Evolutionary conservation across 2,329 filamentous ascomycete species (phyloP).

Genomic region (Delphinella strobiligena): DNA sequence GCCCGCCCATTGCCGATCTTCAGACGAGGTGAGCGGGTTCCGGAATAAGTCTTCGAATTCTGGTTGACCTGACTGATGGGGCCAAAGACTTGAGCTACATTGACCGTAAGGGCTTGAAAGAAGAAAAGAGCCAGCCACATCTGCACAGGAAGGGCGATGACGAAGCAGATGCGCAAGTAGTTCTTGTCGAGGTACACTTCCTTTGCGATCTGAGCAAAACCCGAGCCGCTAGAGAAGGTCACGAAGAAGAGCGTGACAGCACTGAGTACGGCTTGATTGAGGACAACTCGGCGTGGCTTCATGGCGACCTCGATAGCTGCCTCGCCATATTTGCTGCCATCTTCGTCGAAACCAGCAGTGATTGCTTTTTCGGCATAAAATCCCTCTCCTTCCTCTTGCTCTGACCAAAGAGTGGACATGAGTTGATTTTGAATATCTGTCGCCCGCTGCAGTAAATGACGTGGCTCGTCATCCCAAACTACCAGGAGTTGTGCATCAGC

Average conservation of each 20-base stretch:
- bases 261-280: conserved; percentile 45
- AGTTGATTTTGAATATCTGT: conserved; percentile 35
- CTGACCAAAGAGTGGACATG: conserved; percentile 42
- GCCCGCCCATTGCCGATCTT: conserved; percentile 2
- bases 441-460: conserved; percentile 35
- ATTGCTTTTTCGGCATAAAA: conserved; percentile 20
- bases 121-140: conserved; percentile 47
- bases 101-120: conserved; percentile 32
- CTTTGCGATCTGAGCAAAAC: conserved; percentile 43
- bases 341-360: conserved; percentile 1
- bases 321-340: conserved; percentile 11
- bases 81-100: conserved; percentile 30
- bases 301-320: conserved; percentile 28
- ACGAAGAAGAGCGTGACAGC: conserved; percentile 41
- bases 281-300: conserved; percentile 34
- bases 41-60: conserved; percentile 36
- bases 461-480: conserved; percentile 46
- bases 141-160: conserved; percentile 41
- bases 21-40: conserved; percentile 24
- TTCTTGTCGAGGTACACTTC: conserved; percentile 42
- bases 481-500: conserved; percentile 37
- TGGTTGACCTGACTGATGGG: conserved; percentile 30
- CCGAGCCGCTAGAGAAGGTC: conserved; percentile 41
- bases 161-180: conserved; percentile 43
- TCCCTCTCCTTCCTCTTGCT: conserved; percentile 24